These are phyloP conservation scores for Alternaria infectoria DNA, from an alignment of 2,329 filamentous ascomycete species.

Conservation along the genomic window DNA sequence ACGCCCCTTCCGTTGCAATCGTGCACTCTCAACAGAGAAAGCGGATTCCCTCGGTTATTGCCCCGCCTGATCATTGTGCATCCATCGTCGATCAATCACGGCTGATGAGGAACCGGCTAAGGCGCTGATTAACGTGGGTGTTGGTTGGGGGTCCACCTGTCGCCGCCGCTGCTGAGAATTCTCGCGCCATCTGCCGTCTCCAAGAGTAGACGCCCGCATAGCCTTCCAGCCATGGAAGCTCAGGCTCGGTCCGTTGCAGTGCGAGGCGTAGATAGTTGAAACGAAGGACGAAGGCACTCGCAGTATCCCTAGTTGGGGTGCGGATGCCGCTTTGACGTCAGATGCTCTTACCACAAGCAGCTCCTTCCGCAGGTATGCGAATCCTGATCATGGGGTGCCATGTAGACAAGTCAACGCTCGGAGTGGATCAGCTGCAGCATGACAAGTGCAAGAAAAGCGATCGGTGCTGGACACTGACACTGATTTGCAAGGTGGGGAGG, in stretches of 20 bases:
- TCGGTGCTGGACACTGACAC: neutral
- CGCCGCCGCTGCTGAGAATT: neutral
- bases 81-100: conserved; percentile 1
- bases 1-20: neutral
- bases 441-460: neutral
- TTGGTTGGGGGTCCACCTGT: conserved; percentile 2
- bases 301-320: neutral
- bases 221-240: neutral
- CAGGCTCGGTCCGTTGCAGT: neutral
- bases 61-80: neutral
- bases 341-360: neutral
- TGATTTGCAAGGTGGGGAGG: neutral
- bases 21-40: neutral
- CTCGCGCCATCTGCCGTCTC: neutral
- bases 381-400: neutral
- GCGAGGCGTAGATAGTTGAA: neutral
- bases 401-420: neutral
- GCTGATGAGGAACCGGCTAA: conserved; percentile 5
- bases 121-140: conserved; percentile 4
- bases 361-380: neutral
- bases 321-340: neutral
- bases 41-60: neutral
- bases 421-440: neutral
- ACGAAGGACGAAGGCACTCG: neutral
- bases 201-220: neutral